Percentiles rank a stretch among this genome's conserved stretches.
phyloP scores from a whole-genome alignment of 768 basidiomycete genomes.

The Nevesoporus exiguus region DNA sequence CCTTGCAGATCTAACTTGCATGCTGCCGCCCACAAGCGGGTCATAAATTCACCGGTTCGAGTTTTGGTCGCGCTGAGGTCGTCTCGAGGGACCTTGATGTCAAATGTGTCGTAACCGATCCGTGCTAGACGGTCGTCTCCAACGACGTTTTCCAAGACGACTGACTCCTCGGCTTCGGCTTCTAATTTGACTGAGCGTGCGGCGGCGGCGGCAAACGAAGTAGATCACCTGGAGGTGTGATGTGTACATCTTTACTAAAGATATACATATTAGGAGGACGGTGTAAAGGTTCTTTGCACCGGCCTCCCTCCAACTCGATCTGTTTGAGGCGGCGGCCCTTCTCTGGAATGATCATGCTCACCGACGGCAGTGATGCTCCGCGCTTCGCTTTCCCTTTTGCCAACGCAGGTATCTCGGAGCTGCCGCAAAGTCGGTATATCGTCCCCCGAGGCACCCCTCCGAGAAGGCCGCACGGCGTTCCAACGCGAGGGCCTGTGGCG shows the following conservation, averaged over 20 bases:
- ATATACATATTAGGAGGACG: too few species aligned
- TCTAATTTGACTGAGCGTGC: slow-evolving; percentile 2
- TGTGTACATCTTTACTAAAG: not conserved
- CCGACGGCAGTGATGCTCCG: not conserved
- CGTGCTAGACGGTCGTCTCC: slow-evolving; percentile 3
- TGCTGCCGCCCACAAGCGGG: slow-evolving; percentile 11
- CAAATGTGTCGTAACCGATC: slow-evolving; percentile 8
- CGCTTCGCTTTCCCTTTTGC: not conserved
- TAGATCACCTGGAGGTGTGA: slow-evolving; percentile 6
- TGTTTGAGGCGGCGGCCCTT: not conserved
- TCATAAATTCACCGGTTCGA: not conserved
- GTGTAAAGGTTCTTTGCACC: too few species aligned
- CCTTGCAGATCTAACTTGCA: not conserved
- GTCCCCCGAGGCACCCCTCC: slow-evolving; percentile 1
- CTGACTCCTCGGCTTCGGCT: slow-evolving; percentile 7
- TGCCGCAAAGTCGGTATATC: slow-evolving; percentile 3
- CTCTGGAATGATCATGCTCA: slow-evolving; percentile 3
- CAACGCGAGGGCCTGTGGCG: not conserved
- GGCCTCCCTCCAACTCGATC: slow-evolving; percentile 8
- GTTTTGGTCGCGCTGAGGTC: slow-evolving; percentile 6
- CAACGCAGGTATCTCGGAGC: not conserved
- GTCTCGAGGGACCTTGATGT: slow-evolving; percentile 4
- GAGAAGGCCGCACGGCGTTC: slow-evolving; percentile 9
- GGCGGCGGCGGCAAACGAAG: not conserved
- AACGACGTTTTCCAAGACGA: slow-evolving; percentile 5